Conservation (phyloP, 1,284 basidiomycete species). For the Pterula multifida region DNA sequence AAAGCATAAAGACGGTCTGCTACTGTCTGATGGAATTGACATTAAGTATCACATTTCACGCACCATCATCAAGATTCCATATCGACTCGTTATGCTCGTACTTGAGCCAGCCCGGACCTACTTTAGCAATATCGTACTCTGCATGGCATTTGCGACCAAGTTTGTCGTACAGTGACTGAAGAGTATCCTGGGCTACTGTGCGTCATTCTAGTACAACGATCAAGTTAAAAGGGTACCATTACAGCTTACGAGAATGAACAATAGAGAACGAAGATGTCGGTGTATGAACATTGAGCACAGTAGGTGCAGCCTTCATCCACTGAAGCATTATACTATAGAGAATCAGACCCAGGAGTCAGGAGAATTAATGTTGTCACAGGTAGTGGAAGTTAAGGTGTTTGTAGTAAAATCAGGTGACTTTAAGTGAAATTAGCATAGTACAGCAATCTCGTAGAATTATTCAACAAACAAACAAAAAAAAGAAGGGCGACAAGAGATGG, state of each 20-base stretch:
- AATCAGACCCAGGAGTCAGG: too few relatives aligned
- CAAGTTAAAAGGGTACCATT: too few relatives aligned
- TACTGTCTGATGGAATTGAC: too few relatives aligned
- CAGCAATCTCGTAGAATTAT: not conserved
- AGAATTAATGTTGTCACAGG: slow-evolving; percentile 6
- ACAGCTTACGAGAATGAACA: slow-evolving; percentile 51
- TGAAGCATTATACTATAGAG: not conserved
- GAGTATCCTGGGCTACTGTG: slow-evolving; percentile 52
- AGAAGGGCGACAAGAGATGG: slow-evolving; percentile 12
- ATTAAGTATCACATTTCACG: slow-evolving; percentile 10
- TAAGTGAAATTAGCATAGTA: not conserved
- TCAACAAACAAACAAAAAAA: slow-evolving; percentile 6
- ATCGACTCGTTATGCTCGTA: slow-evolving; percentile 62
- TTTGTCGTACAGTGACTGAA: slow-evolving; percentile 52
- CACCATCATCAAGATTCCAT: slow-evolving; percentile 76
- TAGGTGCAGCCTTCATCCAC: slow-evolving; percentile 15
- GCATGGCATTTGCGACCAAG: slow-evolving; percentile 49
- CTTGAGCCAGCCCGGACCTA: slow-evolving; percentile 70
- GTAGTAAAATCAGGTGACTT: not conserved
- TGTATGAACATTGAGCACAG: slow-evolving; percentile 61
- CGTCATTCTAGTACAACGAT: slow-evolving; percentile 8
- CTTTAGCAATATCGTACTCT: slow-evolving; percentile 41
- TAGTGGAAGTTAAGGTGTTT: not conserved
- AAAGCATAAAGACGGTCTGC: too few relatives aligned
- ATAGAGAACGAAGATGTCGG: slow-evolving; percentile 61